Base-by-base conservation (phyloP, 805 yeast species). In the Candida lessepsii region DNA sequence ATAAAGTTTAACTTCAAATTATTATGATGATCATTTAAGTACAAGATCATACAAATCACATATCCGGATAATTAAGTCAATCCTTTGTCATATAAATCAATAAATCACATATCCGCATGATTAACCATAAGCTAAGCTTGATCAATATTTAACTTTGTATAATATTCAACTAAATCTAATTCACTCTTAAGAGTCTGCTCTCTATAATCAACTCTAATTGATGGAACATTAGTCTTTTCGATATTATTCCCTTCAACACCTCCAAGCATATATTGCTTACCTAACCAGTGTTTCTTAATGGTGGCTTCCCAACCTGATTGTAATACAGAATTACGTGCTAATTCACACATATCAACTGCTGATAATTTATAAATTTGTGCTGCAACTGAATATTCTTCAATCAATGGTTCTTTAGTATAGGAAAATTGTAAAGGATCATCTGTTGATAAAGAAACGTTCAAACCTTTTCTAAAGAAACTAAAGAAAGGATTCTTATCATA, bases 371-470 rank as follows among this genome's bases (percentile, higher is more conserved):
- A 93, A 51, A 93, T 93, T 63, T 93, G 98, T 0, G 97, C 98
- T 5, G 99, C 99, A 21, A 93, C 98, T 2, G 96, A 87, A 60
- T 90, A 93, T 63, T 93, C 99, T 62, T 93, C 99, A 51, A 93
- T 93, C 55, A 93, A 73, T 11, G 99, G 98, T 58, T 93, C 99
- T 56, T 95, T 81, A 23, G 99, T 93, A 66, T 89, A 93, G 0
- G 97, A 86, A 59, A 93, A 93, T 65, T 95, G 99, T 37, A 93
- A 72, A 5, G 99, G 99, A 68, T 93, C 99, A 64, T 93, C 99
- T 0, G 98, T 89, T 0, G 97, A 90, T 40, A 93, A 69, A 0
- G 97, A 88, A 28, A 93, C 96, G 55, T 91, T 91, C 59, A 93
- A 70, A 2, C 99, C 99, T 57, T 93, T 81, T 56, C 83, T 85